A percentile compares a stretch with the other conserved stretches of the same genome.
phyloP scores from a whole-genome alignment of 1,284 basidiomycete genomes.

The Tylopilus microsporus region DNA sequence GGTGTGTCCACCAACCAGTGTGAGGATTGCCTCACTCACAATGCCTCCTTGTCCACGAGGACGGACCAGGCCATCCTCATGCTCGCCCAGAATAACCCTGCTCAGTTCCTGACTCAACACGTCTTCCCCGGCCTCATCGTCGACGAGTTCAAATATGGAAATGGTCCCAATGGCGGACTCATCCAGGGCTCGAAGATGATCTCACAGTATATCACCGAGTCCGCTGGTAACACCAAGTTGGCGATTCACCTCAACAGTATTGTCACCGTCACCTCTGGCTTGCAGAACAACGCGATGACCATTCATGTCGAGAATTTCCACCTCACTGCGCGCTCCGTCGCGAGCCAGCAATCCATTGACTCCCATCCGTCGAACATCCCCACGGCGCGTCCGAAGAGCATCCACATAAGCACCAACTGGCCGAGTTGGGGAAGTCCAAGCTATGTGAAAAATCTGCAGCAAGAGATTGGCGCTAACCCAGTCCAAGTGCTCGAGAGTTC shows the following conservation, averaged over 20 bases:
- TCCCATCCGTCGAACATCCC: slow-evolving; percentile 1
- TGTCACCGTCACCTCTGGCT: slow-evolving; percentile 2
- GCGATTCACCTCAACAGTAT: slow-evolving; percentile 10
- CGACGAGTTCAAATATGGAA: slow-evolving; percentile 15
- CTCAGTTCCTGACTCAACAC: neutral
- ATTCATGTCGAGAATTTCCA: slow-evolving; percentile 5
- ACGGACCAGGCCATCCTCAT: neutral
- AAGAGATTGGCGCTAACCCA: neutral
- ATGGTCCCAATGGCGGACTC: neutral
- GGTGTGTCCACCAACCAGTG: too few relatives aligned
- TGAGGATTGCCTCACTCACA: neutral
- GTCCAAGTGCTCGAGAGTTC: neutral
- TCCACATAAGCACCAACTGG: slow-evolving; percentile 5
- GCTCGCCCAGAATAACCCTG: slow-evolving; percentile 3
- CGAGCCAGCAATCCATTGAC: slow-evolving; percentile 8
- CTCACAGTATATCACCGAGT: neutral
- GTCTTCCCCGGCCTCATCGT: slow-evolving; percentile 7
- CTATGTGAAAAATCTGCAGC: neutral
- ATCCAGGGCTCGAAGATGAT: slow-evolving; percentile 11
- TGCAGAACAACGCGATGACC: slow-evolving; percentile 3
- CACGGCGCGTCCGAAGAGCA: slow-evolving; percentile 6
- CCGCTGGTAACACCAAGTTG: slow-evolving; percentile 2
- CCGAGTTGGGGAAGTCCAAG: neutral
- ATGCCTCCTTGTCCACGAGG: neutral
- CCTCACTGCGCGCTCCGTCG: slow-evolving; percentile 11